Evolutionary conservation across 371 early-diverging fungal species (phyloP), one percentile per base, ranked within the genome.

Genomic region (Mortierella sp.): DNA sequence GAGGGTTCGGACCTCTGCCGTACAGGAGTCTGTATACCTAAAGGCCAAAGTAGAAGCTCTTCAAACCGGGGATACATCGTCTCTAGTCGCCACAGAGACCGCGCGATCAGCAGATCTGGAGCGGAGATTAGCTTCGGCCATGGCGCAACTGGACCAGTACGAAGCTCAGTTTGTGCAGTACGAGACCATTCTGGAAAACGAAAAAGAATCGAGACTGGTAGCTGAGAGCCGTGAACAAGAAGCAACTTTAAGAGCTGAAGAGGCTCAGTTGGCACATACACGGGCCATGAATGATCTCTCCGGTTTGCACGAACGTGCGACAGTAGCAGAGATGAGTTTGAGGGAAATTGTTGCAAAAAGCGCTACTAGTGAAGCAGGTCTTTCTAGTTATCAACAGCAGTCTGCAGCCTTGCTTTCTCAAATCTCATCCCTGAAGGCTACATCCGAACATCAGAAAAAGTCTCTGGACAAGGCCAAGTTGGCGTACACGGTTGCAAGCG

Each of bases 21-120:
- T 89, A 15, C 89, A 89, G 64, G 90, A 89, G 62, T 87, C 89
- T n/a, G 89, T 87, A 6, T 89, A 89, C 34, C 83, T 88, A 64
- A 88, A 88, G 59, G 84, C 86, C 26, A 89, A 89, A 82, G 81
- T 66, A 54, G 78, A 42, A 61, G 87, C 75, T 13, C 84, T 61
- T 61, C 75, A 63, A 66, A 83, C 67, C 9, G 76, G 76, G 0
- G 82, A 83, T 51, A 73, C 53, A 17, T 68, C 82, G 1, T 85
- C 86, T 0, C 60, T 88, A 17, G 80, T 82, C 0, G 43, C 37
- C 4, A 68, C 89, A 5, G 89, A 88, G 61, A 61, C 76, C 2
- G 79, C 76, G 12, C 82, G 90, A 26, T 83, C 87, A 4, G 68
- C 64, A 51, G 86, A 87, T 34, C 68, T 89, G 12, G 90, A 89